Evolutionary conservation across 495 filamentous ascomycete species (phyloP).

Genomic region (Niebla homalea): DNA sequence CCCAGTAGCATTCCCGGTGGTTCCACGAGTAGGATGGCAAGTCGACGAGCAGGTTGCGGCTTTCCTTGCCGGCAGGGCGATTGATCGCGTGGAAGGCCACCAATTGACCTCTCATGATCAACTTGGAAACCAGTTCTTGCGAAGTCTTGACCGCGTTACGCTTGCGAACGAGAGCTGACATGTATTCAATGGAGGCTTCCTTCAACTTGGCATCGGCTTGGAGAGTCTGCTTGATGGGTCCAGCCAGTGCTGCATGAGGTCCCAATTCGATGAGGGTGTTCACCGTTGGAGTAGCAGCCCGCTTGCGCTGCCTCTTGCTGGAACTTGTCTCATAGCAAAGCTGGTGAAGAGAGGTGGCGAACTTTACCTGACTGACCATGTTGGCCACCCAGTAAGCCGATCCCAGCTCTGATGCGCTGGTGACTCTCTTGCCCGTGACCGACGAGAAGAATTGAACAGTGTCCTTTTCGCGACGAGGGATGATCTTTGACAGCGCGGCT

Average conservation of each 20-base stretch:
- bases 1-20: slow-evolving; percentile 22
- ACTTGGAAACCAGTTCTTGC: neutral
- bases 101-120: slow-evolving; percentile 2
- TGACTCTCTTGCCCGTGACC: neutral
- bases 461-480: neutral
- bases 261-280: slow-evolving; percentile 45
- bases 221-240: slow-evolving; percentile 41
- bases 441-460: neutral
- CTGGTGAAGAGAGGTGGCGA: slow-evolving; percentile 16
- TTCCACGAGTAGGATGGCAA: slow-evolving; percentile 32
- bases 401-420: slow-evolving; percentile 7
- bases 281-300: slow-evolving; percentile 13
- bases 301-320: neutral
- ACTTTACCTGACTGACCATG: slow-evolving; percentile 12
- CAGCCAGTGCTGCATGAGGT: slow-evolving; percentile 47
- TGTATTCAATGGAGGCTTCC: neutral
- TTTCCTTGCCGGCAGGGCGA: neutral
- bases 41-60: slow-evolving; percentile 14
- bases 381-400: slow-evolving; percentile 17
- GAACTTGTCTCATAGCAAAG: slow-evolving; percentile 10
- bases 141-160: neutral
- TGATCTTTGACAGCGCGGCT: slow-evolving; percentile 17
- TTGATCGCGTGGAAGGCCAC: slow-evolving; percentile 1
- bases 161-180: neutral
- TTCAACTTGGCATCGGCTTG: neutral